Conservation (phyloP, 257 asterid species). For the Solanum medicagineum region DNA sequence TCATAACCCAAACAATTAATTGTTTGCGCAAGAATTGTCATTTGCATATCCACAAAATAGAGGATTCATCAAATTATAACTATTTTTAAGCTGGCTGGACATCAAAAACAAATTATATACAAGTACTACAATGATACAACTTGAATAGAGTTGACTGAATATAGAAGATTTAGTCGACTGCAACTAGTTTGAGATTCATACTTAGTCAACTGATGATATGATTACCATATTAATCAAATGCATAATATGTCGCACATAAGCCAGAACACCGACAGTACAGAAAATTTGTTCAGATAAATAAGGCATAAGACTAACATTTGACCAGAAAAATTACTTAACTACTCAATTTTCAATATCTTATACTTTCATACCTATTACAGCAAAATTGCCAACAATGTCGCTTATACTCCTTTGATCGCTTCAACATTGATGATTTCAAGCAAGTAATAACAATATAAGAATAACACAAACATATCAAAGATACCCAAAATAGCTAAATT, state of each 20-base stretch:
- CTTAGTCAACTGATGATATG: background rate
- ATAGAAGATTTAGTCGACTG: background rate
- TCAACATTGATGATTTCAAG: background rate
- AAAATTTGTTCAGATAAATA: background rate
- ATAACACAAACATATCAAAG: background rate
- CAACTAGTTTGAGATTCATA: background rate
- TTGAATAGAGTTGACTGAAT: background rate
- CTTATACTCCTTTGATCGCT: background rate
- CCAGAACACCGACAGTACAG: background rate
- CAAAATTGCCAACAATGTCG: background rate
- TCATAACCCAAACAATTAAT: background rate
- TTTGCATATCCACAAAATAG: background rate
- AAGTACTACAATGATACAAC: background rate
- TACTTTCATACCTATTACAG: background rate
- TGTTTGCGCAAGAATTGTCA: background rate
- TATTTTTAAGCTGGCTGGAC: background rate
- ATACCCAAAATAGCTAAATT: background rate
- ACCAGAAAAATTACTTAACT: background rate
- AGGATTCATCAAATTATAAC: background rate
- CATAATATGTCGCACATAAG: background rate
- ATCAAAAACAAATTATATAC: background rate
- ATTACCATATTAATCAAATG: background rate
- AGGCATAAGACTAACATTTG: background rate
- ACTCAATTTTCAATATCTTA: background rate
- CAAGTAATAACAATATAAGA: background rate